Evolutionary conservation across 257 asterid genomes (phyloP).

Genomic region (Nicotiana sylvestris): DNA sequence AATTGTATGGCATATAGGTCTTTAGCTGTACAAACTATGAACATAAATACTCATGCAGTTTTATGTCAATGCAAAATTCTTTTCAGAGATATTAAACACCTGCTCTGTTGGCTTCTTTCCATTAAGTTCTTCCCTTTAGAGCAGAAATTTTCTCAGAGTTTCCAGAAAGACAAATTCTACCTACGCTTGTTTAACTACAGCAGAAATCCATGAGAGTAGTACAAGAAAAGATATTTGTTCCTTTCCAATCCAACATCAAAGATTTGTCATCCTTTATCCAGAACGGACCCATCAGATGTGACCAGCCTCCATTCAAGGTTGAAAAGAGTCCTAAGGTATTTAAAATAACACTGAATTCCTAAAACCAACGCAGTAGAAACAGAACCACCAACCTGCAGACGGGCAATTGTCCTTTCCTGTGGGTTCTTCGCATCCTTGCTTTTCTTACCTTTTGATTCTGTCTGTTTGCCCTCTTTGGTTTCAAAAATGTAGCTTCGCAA

Average conservation of each 20-base stretch:
- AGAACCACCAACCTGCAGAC: slow-evolving; percentile 79
- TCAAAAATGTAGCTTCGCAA: slow-evolving; percentile 69
- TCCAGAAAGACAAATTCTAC: not conserved
- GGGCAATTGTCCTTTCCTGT: slow-evolving; percentile 54
- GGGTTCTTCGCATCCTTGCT: slow-evolving; percentile 28
- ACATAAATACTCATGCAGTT: not conserved
- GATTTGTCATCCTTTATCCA: not conserved
- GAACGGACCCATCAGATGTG: not conserved
- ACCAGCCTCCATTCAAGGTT: not conserved
- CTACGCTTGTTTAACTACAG: not conserved
- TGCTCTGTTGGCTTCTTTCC: not conserved
- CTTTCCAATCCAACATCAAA: not conserved
- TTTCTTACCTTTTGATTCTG: slow-evolving; percentile 44
- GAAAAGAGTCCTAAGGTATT: not conserved
- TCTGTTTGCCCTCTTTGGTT: slow-evolving; percentile 56
- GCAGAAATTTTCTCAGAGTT: not conserved
- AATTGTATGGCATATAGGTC: not conserved
- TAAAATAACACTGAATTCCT: not conserved
- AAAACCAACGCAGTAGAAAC: slow-evolving; percentile 8
- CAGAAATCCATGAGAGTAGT: not conserved
- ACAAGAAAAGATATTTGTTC: not conserved
- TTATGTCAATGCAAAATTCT: not conserved
- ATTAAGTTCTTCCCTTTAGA: not conserved
- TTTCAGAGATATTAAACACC: not conserved
- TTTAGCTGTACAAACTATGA: not conserved